Evolutionary conservation across 2,329 filamentous ascomycete species (phyloP), one percentile per base, ranked within the genome.

Genomic region (Cladosporium cucumerinum): DNA sequence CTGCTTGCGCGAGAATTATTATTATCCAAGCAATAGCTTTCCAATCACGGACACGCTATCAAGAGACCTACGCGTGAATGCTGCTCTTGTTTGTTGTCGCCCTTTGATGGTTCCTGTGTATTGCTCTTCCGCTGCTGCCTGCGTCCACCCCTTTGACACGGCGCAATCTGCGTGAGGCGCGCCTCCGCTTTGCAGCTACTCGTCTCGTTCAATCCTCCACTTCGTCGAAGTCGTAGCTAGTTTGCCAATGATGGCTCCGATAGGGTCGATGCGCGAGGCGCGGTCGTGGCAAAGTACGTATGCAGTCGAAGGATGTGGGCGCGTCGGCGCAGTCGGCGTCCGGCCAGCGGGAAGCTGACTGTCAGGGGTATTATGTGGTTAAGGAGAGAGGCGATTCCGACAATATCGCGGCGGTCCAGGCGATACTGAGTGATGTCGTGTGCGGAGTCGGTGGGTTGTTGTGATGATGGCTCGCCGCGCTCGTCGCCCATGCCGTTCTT

Each of bases 91-190:
- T 52, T 34, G 32, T 23, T 36, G 23, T 28, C 46, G 30, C 48
- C 30, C 39, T 30, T 26, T 39, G 14, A 18, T 59, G 30, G 26
- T 12, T 43, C 34, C 61, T 51, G 32, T 28, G 57, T 62, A 46
- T 57, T 63, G 64, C 48, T 26, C 26, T 48, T 66, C 64, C 51
- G 60, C 61, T 66, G 58, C 55, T 66, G 67, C 63, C 64, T 67
- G 68, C 69, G 69, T 71, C 72, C 67, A 68, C 67, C 69, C 69
- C 69, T 70, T 65, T 71, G 66, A 70, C 68, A 69, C 69, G 67
- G 66, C 72, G 68, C 72, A 69, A 70, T 72, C 72, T 72, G 67
- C 57, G 43, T 66, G 69, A 74, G 70, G 72, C 69, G 70, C 69
- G 72, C 71, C 68, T 67, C 68, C 68, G 67, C 73, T 66, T 46